Base-by-base conservation (phyloP, 345 rosid species). In the Populus deltoides region DNA sequence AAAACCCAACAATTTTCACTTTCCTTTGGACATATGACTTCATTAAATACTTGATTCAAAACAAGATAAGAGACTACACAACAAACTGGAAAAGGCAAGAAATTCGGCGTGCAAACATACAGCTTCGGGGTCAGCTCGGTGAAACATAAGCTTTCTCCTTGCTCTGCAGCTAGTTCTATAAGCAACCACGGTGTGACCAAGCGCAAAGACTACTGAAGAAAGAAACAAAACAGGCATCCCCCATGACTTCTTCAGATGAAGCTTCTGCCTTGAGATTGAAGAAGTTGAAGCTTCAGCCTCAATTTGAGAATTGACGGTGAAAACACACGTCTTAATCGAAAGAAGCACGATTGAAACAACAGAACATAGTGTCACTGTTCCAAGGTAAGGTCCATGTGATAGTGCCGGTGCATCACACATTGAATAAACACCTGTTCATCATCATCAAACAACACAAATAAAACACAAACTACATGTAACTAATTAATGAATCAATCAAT, bases 141-240 rank as follows among this genome's bases (percentile, higher is more conserved):
- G 95, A 83, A 90, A 90, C 86, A 94, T 39, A 63, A 94, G 95
- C 80, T 94, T 94, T 82, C 98, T 89, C 53, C 93, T 82, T 9
- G 98, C 98, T 81, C 97, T 85, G 80, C 94, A 93, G 83, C 98
- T 93, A n/a, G 98, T 90, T 87, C 98, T 88, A 67, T 92, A 94
- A 63, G 98, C 98, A 67, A 93, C 85, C 68, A 94, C 98, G 36
- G 83, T 89, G 78, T 94, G 98, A 55, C 98, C 98, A 68, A 94
- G 93, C n/a, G 98, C 95, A 65, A 93, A 93, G 24, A 92, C 98
- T 0, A 93, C 88, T 1, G 98, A 94, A 0, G 98, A 93, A 43
- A 94, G 90, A 81, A 94, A 94, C 87, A 94, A 84, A 82, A 94
- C 98, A 6, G 98, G 98, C 98, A 94, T 94, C 20, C 98, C 98